phyloP scores from a whole-genome alignment of 768 basidiomycete species.

The Mycena polygramma region DNA sequence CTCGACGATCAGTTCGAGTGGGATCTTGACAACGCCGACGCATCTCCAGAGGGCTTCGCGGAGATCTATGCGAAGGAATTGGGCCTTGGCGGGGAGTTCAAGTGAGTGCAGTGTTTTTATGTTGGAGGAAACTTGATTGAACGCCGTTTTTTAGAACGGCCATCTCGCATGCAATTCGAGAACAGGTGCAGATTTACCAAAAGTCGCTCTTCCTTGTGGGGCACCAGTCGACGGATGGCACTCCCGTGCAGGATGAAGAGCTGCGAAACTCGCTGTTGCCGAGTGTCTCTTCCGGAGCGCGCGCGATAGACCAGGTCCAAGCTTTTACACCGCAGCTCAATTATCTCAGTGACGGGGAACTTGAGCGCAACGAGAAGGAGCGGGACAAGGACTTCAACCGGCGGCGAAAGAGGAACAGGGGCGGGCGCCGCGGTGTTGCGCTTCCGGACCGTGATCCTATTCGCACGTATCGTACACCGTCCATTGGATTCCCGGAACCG shows the following conservation, averaged over 20 bases:
- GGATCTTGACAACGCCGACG: constrained; percentile 87
- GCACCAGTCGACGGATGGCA: constrained; percentile 81
- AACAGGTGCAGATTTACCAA: constrained; percentile 93
- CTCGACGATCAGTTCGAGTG: constrained; percentile 98
- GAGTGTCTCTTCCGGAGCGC: constrained; percentile 78
- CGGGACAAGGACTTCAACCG: constrained; percentile 93
- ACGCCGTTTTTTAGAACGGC: constrained; percentile 75
- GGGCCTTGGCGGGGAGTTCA: constrained; percentile 95
- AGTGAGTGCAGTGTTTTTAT: constrained; percentile 62
- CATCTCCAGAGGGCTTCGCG: constrained; percentile 94
- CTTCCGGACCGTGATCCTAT: constrained; percentile 95
- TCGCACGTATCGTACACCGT: constrained; percentile 91
- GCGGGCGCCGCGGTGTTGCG: constrained; percentile 82
- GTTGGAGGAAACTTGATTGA: neutral
- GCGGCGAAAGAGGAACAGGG: constrained; percentile 86
- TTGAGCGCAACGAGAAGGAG: constrained; percentile 91
- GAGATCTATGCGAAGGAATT: constrained; percentile 88
- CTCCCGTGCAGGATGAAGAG: constrained; percentile 88
- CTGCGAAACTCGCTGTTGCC: constrained; percentile 91
- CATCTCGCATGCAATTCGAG: constrained; percentile 94
- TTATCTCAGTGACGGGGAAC: constrained; percentile 89
- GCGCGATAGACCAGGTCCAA: constrained; percentile 82
- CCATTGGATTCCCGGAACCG: constrained; percentile 85
- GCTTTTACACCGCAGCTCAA: constrained; percentile 91
- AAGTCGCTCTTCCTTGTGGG: constrained; percentile 94